Conservation (phyloP, 2,329 filamentous ascomycete species). For the Fusarium burgessii region DNA sequence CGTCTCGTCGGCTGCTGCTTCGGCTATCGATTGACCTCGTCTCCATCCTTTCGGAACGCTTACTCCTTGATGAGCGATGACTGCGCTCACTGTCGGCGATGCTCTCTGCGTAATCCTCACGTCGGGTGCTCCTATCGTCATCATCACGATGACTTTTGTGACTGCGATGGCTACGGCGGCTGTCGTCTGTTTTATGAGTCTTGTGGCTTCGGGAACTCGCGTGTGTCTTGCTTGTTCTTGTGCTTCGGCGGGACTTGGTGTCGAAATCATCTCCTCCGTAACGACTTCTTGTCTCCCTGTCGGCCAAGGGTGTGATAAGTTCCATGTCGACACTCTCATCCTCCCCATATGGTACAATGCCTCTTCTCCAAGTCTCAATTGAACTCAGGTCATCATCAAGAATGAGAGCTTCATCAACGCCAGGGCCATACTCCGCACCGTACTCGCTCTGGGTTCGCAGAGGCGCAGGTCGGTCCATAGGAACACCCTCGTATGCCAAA, state of each 20-base stretch:
- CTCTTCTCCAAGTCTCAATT: constrained; percentile 70
- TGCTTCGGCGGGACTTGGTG: constrained; percentile 52
- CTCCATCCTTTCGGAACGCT: constrained; percentile 49
- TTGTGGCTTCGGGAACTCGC: constrained; percentile 48
- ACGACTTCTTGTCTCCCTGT: constrained; percentile 57
- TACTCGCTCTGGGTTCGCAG: constrained; percentile 48
- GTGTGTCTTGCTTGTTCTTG: constrained; percentile 49
- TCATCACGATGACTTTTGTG: constrained; percentile 43
- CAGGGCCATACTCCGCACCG: constrained; percentile 49
- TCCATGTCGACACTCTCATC: constrained; percentile 65
- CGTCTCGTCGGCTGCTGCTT: constrained; percentile 49
- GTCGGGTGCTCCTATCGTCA: constrained; percentile 39
- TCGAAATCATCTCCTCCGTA: constrained; percentile 55
- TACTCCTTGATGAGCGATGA: constrained; percentile 49
- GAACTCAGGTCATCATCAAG: constrained; percentile 68
- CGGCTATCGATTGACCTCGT: constrained; percentile 54
- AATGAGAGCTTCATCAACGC: constrained; percentile 67
- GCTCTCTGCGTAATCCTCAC: constrained; percentile 49
- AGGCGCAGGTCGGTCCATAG: constrained; percentile 44
- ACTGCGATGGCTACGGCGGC: constrained; percentile 45
- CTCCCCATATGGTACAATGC: constrained; percentile 62
- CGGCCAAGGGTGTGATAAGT: constrained; percentile 68
- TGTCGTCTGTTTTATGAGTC: constrained; percentile 47
- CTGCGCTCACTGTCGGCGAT: constrained; percentile 55
- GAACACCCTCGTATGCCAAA: constrained; percentile 43